Conservation (phyloP, 2,329 filamentous ascomycete genomes). For the Neofusicoccum cordaticola region DNA sequence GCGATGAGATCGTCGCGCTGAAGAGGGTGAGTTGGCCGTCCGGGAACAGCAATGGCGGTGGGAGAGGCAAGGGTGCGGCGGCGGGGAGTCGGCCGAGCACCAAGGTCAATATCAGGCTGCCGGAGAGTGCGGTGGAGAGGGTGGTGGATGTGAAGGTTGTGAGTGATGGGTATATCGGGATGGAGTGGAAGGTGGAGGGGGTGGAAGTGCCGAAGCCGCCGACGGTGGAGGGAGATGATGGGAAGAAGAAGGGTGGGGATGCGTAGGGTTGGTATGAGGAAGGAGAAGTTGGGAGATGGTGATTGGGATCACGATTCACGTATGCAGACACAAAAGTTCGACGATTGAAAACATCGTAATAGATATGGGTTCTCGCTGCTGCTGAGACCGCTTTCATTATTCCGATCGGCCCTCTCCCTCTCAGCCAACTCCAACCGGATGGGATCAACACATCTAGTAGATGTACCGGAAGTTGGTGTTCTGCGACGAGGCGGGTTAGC, state of each 20-base stretch:
- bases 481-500: conserved; percentile 17
- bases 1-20: conserved; percentile 77
- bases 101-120: conserved; percentile 60
- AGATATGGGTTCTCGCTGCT: not conserved
- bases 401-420: not conserved
- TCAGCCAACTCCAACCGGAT: not conserved
- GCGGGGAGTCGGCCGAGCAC: conserved; percentile 43
- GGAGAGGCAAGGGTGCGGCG: conserved; percentile 24
- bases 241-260: conserved; percentile 18
- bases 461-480: conserved; percentile 61
- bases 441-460: conserved; percentile 31
- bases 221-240: conserved; percentile 23
- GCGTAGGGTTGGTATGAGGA: not conserved
- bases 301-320: not conserved
- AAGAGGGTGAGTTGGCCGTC: conserved; percentile 78
- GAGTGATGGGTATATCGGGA: conserved; percentile 83
- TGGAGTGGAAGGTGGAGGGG: conserved; percentile 59
- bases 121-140: conserved; percentile 51
- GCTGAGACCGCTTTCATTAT: not conserved
- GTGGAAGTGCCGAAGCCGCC: conserved; percentile 50
- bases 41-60: conserved; percentile 22
- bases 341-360: not conserved
- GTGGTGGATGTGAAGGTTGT: conserved; percentile 72
- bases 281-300: not conserved
- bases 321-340: not conserved